Percentiles rank a stretch among this genome's conserved stretches.
These are phyloP conservation scores for Cryphonectria nitschkei DNA, from an alignment of 2,329 filamentous ascomycete genomes.

Conservation along the genomic window DNA sequence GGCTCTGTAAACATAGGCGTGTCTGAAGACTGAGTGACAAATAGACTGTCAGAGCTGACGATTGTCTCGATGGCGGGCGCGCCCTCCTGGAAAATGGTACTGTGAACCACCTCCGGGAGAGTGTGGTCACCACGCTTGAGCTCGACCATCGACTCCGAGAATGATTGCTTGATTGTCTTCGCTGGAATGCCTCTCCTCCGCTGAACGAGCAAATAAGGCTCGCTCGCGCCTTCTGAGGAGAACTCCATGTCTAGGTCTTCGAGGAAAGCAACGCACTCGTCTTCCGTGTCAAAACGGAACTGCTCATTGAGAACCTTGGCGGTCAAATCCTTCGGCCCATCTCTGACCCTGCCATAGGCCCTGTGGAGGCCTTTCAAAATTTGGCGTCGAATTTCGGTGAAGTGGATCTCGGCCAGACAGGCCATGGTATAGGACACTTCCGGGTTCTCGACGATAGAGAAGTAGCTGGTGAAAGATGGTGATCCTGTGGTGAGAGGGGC, in stretches of 20 bases:
- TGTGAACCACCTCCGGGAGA: slow-evolving; percentile 59
- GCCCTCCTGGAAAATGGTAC: slow-evolving; percentile 53
- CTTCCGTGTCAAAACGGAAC: slow-evolving; percentile 68
- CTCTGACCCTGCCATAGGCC: slow-evolving; percentile 59
- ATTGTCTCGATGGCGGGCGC: slow-evolving; percentile 20
- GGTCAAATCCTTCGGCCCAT: slow-evolving; percentile 63
- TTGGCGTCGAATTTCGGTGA: slow-evolving; percentile 61
- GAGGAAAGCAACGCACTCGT: slow-evolving; percentile 68
- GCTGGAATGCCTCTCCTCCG: slow-evolving; percentile 50
- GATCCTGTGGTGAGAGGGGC: slow-evolving; percentile 53
- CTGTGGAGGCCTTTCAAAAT: slow-evolving; percentile 59
- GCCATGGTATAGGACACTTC: slow-evolving; percentile 70
- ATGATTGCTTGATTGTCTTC: slow-evolving; percentile 57
- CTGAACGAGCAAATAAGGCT: slow-evolving; percentile 48
- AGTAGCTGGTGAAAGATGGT: slow-evolving; percentile 57
- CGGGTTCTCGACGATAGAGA: slow-evolving; percentile 60
- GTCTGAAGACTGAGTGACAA: slow-evolving; percentile 32
- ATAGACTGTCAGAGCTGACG: slow-evolving; percentile 33
- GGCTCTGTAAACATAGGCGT: background rate
- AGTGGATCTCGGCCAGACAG: slow-evolving; percentile 70
- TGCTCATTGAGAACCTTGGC: slow-evolving; percentile 58
- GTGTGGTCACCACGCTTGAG: slow-evolving; percentile 57
- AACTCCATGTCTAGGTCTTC: slow-evolving; percentile 61
- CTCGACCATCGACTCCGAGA: slow-evolving; percentile 62
- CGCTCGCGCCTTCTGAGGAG: slow-evolving; percentile 42